Evolutionary conservation across 2,329 filamentous ascomycete species (phyloP).

Genomic region (Penicillium sclerotigenum): DNA sequence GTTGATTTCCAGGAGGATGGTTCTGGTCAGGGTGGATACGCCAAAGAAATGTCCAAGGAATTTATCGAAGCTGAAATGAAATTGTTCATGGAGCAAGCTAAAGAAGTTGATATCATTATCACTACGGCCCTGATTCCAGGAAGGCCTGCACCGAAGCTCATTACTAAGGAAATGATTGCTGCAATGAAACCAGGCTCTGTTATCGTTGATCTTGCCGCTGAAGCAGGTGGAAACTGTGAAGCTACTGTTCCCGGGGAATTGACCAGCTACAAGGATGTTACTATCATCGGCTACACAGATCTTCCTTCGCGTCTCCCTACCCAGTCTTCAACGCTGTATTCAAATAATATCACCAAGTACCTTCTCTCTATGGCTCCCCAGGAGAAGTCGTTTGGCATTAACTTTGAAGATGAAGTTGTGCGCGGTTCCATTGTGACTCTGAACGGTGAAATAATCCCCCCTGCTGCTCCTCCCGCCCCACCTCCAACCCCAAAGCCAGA

Average conservation of each 20-base stretch:
- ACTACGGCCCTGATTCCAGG: conserved; percentile 90
- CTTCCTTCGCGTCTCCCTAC: conserved; percentile 81
- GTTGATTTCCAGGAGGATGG: conserved; percentile 83
- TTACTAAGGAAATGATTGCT: conserved; percentile 74
- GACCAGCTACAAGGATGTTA: conserved; percentile 70
- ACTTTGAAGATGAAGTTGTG: conserved; percentile 80
- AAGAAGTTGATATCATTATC: conserved; percentile 87
- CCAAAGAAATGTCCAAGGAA: conserved; percentile 91
- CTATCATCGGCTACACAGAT: conserved; percentile 85
- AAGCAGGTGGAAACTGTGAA: conserved; percentile 85
- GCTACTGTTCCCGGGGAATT: conserved; percentile 72
- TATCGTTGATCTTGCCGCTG: conserved; percentile 81
- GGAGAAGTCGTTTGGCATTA: conserved; percentile 74
- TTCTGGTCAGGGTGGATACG: conserved; percentile 79
- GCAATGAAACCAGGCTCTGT: conserved; percentile 90
- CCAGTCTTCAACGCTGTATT: conserved; percentile 85
- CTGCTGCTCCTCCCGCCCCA: conserved; percentile 66
- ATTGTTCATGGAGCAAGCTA: conserved; percentile 80
- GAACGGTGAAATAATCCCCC: conserved; percentile 71
- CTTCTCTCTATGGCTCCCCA: conserved; percentile 76
- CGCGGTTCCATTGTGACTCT: conserved; percentile 79
- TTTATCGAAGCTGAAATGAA: conserved; percentile 94
- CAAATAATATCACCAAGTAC: conserved; percentile 90
- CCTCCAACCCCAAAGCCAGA: conserved; percentile 54
- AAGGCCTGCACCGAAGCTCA: conserved; percentile 75